These are phyloP conservation scores for Phytophthora palmivora DNA, from an alignment of 352 stramenopile genomes.

Conservation along the genomic window DNA sequence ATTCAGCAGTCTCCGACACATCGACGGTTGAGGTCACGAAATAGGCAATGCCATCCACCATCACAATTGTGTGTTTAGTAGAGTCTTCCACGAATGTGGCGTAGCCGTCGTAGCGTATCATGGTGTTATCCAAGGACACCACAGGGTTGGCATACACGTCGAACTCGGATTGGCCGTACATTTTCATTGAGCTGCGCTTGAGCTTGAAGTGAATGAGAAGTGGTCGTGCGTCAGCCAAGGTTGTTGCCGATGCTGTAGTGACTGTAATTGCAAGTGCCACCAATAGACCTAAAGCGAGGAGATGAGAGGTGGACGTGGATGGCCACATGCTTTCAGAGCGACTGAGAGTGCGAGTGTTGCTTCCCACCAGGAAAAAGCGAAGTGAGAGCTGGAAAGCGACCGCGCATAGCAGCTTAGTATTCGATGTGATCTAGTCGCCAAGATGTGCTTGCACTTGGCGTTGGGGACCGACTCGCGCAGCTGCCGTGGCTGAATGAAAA, in stretches of 20 bases:
- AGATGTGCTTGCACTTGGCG: conserved; percentile 16
- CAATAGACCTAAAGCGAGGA: conserved; percentile 11
- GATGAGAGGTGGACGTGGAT: background rate
- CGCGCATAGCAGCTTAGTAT: background rate
- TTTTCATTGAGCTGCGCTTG: conserved; percentile 43
- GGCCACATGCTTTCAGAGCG: too few species aligned
- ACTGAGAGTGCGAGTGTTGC: too few species aligned
- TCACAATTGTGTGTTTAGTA: conserved; percentile 33
- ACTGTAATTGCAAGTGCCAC: conserved; percentile 12
- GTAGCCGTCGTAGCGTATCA: conserved; percentile 40
- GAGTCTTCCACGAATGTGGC: conserved; percentile 25
- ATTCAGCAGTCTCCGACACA: conserved; percentile 20
- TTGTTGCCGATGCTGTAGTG: conserved; percentile 5
- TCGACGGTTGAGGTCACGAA: conserved; percentile 25
- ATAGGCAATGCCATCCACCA: conserved; percentile 45
- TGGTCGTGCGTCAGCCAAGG: conserved; percentile 32
- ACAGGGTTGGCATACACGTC: conserved; percentile 46
- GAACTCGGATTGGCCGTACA: conserved; percentile 40
- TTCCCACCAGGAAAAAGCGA: conserved; percentile 16
- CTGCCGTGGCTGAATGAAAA: conserved; percentile 14
- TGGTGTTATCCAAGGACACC: conserved; percentile 18
- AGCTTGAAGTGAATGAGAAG: conserved; percentile 40
- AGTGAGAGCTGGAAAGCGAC: conserved; percentile 16
- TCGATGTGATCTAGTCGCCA: background rate
- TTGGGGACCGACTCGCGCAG: conserved; percentile 21